A percentile compares a stretch with the other conserved stretches of the same genome.
phyloP scores from a whole-genome alignment of 768 basidiomycete species.

The Termitomyces sp. region DNA sequence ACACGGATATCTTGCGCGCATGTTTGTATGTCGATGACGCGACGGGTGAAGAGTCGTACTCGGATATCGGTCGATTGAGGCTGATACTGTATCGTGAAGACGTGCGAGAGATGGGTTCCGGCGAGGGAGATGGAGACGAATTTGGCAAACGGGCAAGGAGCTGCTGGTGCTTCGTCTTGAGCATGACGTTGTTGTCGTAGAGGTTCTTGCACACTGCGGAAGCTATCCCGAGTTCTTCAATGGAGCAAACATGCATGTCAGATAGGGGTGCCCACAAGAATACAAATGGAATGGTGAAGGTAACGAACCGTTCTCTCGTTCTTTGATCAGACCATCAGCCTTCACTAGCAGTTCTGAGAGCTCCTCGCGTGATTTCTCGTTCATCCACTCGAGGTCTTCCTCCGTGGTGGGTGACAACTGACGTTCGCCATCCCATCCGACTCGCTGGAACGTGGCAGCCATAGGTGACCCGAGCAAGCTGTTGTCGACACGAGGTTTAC shows the following conservation, averaged over 20 bases:
- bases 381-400: slow-evolving; percentile 40
- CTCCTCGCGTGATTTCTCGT: slow-evolving; percentile 70
- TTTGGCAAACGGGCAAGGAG: slow-evolving; percentile 62
- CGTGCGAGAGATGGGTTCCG: slow-evolving; percentile 27
- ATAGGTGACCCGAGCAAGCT: slow-evolving; percentile 35
- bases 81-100: slow-evolving; percentile 25
- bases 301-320: slow-evolving; percentile 67
- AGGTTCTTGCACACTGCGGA: slow-evolving; percentile 67
- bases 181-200: slow-evolving; percentile 61
- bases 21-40: slow-evolving; percentile 22
- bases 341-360: slow-evolving; percentile 64
- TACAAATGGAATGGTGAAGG: background rate
- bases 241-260: slow-evolving; percentile 1
- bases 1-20: slow-evolving; percentile 55
- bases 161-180: slow-evolving; percentile 71
- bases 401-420: slow-evolving; percentile 18
- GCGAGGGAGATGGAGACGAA: slow-evolving; percentile 35
- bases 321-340: slow-evolving; percentile 73
- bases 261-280: slow-evolving; percentile 1
- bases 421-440: slow-evolving; percentile 20
- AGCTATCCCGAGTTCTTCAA: slow-evolving; percentile 61
- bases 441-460: slow-evolving; percentile 29
- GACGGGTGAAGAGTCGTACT: slow-evolving; percentile 15
- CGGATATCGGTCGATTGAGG: slow-evolving; percentile 18
- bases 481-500: slow-evolving; percentile 19